These are phyloP conservation scores for Eucalyptus paniculata DNA, from an alignment of 345 rosid genomes.

Conservation along the genomic window DNA sequence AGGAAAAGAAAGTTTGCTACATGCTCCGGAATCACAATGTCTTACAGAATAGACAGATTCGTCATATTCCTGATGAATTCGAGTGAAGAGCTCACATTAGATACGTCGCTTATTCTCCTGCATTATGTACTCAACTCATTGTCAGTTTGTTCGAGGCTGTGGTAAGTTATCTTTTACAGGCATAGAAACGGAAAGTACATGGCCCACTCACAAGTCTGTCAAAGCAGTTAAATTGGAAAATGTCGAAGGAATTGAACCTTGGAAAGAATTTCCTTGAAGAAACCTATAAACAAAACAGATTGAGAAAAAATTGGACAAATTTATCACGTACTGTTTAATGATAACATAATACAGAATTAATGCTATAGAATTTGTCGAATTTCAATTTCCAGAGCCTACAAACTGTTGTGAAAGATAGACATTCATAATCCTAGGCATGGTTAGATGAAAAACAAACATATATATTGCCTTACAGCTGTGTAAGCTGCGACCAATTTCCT, in stretches of 20 bases:
- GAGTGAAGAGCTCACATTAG: slow-evolving; percentile 23
- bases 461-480: neutral
- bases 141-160: neutral
- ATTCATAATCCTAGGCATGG: neutral
- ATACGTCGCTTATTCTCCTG: slow-evolving; percentile 22
- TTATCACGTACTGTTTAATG: neutral
- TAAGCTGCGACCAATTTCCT: neutral
- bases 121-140: neutral
- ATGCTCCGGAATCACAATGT: neutral
- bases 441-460: neutral
- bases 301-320: neutral
- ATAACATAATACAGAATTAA: neutral
- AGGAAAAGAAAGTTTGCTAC: neutral
- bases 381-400: neutral
- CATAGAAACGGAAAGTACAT: neutral
- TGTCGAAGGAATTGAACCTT: slow-evolving; percentile 32
- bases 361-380: neutral
- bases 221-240: slow-evolving; percentile 17
- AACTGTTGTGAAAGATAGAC: neutral
- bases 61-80: slow-evolving; percentile 20
- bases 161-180: neutral
- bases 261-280: slow-evolving; percentile 24
- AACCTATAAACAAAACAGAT: neutral
- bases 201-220: slow-evolving; percentile 17
- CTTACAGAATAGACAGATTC: slow-evolving; percentile 29